phyloP scores from a whole-genome alignment of 2,329 filamentous ascomycete species.

The Botryosphaeria dothidea region DNA sequence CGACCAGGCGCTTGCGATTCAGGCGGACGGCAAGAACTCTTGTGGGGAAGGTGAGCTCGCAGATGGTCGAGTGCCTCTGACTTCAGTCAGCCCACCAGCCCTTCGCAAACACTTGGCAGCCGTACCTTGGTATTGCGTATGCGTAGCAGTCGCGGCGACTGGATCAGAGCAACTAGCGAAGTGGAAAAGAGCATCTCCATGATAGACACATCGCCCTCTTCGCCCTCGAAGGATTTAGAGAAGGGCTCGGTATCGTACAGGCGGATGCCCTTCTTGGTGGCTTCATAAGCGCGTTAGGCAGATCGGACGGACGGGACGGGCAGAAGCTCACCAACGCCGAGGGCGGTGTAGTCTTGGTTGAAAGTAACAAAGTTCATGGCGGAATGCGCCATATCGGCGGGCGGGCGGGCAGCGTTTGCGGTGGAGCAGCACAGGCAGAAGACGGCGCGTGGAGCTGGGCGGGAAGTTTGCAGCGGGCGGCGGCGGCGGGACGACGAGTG shows the following conservation, averaged over 20 bases:
- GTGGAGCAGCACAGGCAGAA: neutral
- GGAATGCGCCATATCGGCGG: slow-evolving; percentile 57
- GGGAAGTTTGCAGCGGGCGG: neutral
- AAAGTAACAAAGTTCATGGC: slow-evolving; percentile 96
- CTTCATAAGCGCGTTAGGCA: slow-evolving; percentile 46
- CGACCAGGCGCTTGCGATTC: slow-evolving; percentile 90
- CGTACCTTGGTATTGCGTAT: slow-evolving; percentile 95
- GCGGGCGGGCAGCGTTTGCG: slow-evolving; percentile 30
- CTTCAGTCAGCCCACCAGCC: slow-evolving; percentile 13
- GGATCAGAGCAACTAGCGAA: slow-evolving; percentile 88
- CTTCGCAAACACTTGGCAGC: slow-evolving; percentile 18
- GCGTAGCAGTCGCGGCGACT: slow-evolving; percentile 87
- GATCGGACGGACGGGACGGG: neutral
- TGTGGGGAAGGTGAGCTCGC: slow-evolving; percentile 98
- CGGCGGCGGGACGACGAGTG: neutral
- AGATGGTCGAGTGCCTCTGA: slow-evolving; percentile 79
- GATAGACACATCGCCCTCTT: slow-evolving; percentile 92
- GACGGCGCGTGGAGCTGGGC: neutral
- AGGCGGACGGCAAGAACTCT: slow-evolving; percentile 90
- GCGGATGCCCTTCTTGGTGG: slow-evolving; percentile 89
- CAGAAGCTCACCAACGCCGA: slow-evolving; percentile 77
- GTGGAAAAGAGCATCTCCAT: slow-evolving; percentile 99
- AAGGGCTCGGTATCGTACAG: slow-evolving; percentile 98
- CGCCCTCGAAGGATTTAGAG: slow-evolving; percentile 89
- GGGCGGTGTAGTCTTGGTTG: slow-evolving; percentile 97